Evolutionary conservation across 352 stramenopile genomes (phyloP).

Genomic region (Pythium dissotocum): DNA sequence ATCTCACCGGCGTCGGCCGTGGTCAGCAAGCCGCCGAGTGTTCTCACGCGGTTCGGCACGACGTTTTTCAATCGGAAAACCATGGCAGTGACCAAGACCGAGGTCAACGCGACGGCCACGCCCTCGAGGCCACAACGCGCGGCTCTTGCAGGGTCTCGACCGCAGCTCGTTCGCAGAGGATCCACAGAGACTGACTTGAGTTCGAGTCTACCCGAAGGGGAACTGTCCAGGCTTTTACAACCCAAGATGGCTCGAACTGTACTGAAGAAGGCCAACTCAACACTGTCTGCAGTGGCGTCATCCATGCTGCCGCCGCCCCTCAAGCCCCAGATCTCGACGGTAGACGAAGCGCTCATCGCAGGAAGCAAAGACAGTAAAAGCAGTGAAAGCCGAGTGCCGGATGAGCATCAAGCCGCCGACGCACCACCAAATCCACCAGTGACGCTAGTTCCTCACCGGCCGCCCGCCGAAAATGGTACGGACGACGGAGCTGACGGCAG

Average conservation of each 20-base stretch:
- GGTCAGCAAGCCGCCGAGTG: conserved; percentile 19
- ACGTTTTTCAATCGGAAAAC: conserved; percentile 23
- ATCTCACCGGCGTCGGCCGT: conserved; percentile 8
- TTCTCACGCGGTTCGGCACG: conserved; percentile 17
- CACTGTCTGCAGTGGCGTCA: not conserved
- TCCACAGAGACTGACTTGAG: conserved; percentile 12
- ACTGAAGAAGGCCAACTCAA: not conserved
- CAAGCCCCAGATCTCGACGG: not conserved
- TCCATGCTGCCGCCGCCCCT: not conserved
- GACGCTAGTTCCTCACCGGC: conserved; percentile 9
- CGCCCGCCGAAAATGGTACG: not conserved
- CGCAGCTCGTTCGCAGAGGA: conserved; percentile 2
- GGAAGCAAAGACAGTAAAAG: not conserved
- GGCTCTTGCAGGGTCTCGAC: not conserved
- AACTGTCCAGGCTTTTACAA: conserved; percentile 2
- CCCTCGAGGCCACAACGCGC: not conserved
- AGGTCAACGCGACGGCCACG: not conserved
- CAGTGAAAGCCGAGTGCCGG: not conserved
- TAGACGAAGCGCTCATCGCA: not conserved
- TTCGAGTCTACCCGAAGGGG: not conserved
- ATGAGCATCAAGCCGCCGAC: not conserved
- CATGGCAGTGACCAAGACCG: not conserved
- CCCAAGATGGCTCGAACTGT: conserved; percentile 7
- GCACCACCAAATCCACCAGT: not conserved
- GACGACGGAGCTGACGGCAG: not conserved